These are phyloP conservation scores for Gnaphalium uliginosum DNA, from an alignment of 129 eudicot species.

Conservation along the genomic window DNA sequence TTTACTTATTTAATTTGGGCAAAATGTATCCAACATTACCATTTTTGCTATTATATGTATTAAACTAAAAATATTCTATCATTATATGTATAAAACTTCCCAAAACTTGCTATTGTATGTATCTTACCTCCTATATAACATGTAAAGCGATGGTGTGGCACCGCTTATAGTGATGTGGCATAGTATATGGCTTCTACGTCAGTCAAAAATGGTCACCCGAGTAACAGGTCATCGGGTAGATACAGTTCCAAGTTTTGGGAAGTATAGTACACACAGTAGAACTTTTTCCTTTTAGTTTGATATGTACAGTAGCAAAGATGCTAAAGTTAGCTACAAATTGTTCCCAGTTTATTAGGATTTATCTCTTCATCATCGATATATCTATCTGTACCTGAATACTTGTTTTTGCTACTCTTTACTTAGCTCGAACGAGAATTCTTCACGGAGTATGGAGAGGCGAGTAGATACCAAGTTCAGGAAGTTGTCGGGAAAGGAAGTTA, in stretches of 20 bases:
- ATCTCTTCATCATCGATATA: neutral
- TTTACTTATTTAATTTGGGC: no score
- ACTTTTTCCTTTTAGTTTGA: neutral
- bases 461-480: conserved; percentile 72
- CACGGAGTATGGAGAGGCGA: conserved; percentile 84
- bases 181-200: neutral
- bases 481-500: conserved; percentile 89
- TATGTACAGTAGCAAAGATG: neutral
- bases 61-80: no score
- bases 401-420: conserved; percentile 1
- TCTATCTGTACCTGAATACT: neutral
- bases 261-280: no score
- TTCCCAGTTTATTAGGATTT: neutral
- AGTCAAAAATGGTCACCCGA: neutral
- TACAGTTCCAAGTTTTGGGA: no score
- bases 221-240: neutral
- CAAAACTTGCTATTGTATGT: no score
- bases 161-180: neutral
- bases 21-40: no score
- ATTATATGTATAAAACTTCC: no score
- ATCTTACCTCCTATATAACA: no score
- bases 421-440: conserved; percentile 69
- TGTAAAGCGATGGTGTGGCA: no score
- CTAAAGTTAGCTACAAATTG: neutral
- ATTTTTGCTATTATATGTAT: no score